Base-by-base conservation (phyloP, 108 stramenopile species). In the Phaeodactylum tricornutum region DNA sequence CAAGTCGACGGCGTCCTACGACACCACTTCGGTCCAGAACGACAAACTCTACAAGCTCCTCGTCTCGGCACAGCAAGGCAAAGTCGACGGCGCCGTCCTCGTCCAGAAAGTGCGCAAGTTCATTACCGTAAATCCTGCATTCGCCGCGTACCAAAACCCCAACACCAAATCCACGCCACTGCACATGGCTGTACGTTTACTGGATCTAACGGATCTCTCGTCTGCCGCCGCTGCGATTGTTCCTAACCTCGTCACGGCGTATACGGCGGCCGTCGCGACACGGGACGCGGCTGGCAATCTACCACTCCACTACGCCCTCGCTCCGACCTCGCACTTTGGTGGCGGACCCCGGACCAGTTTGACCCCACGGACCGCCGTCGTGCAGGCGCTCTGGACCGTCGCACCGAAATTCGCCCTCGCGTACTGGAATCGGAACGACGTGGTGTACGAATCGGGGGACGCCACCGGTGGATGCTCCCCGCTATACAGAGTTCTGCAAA, bases 401-500 rank as follows among this genome's bases (percentile, higher is more conserved):
- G 67, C 69, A 47, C 34, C 43, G 4, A 64, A 33, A 32, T 58
- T 47, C 31, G 68, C 64, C 6, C 42, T 27, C 35, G 63, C 48
- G 42, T 89, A 66, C 53, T 62, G 56, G 51, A 42, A 47, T 39
- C 52, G 56, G 45, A 65, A 54, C 39, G 55, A 65, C 47, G 48
- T 62, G 6, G 24, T 54, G 3, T 71, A 43, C 50, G 56, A 63
- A 11, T 56, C 42, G n/a, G 29, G 37, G 20, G 22, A 50, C 51
- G 29, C 46, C n/a, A 53, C 48, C 0, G 55, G 63, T 33, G 59
- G 59, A 3, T 66, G 61, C 31, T 55, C 57, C 31, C 53, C 73
- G 1, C 53, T 89, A 11, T 89, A 89, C 52, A 34, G 64, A 28
- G 70, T 68, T 16, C 47, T 84, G 23, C 69, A 81, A 41, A 47